Conservation (phyloP, 352 stramenopile species). For the Globisporangium paddicum region DNA sequence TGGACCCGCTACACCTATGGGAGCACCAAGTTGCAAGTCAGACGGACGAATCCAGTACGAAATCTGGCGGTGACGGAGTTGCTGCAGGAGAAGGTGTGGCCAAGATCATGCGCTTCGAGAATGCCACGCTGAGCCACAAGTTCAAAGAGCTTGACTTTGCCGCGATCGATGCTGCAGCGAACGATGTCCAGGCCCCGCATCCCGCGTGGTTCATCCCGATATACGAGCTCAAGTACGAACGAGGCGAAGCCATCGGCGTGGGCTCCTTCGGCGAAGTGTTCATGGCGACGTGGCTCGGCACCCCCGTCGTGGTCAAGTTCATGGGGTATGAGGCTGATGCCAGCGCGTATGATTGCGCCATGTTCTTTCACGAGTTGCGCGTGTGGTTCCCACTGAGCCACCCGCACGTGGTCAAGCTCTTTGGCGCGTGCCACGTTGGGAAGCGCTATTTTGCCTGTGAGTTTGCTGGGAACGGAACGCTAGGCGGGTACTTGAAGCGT, state of each 20-base stretch:
- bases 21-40: neutral
- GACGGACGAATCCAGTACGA: neutral
- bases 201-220: conserved; percentile 7
- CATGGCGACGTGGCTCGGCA: neutral
- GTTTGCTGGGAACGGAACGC: conserved; percentile 1
- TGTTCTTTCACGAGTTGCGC: conserved; percentile 15
- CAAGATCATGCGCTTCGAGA: conserved; percentile 4
- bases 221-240: conserved; percentile 4
- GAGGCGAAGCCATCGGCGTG: neutral
- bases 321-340: neutral
- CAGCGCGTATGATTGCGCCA: neutral
- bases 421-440: conserved; percentile 18
- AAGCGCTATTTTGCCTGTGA: conserved; percentile 16
- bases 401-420: conserved; percentile 16
- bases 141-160: neutral
- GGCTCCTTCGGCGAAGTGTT: conserved; percentile 8
- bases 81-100: neutral
- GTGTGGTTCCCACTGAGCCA: conserved; percentile 19
- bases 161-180: neutral
- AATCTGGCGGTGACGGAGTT: neutral
- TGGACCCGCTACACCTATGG: neutral
- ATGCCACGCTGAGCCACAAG: neutral
- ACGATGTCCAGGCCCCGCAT: neutral
- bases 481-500: neutral
- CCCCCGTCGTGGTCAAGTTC: conserved; percentile 16